These are phyloP conservation scores for Tirmania nivea DNA, from an alignment of 495 filamentous ascomycete species.

Conservation along the genomic window DNA sequence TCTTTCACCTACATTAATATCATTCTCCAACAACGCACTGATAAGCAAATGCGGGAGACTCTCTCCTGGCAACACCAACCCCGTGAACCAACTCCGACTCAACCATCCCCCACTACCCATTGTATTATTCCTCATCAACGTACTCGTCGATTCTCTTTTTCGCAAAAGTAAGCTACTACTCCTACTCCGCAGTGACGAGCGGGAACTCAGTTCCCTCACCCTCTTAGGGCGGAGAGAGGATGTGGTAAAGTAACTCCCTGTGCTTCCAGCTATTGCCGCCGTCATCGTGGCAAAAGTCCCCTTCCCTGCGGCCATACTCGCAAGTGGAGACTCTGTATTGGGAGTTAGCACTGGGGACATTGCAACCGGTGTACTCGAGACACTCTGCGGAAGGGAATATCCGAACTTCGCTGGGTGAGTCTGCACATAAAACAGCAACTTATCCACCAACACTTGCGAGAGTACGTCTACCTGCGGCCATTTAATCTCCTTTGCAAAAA, in stretches of 20 bases:
- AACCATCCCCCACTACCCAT: conserved; percentile 44
- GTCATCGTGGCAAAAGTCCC: conserved; percentile 19
- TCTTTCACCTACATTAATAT: conserved; percentile 36
- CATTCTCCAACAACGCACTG: conserved; percentile 55
- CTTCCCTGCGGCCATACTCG: conserved; percentile 20
- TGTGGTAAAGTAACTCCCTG: background rate
- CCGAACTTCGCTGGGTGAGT: conserved; percentile 11
- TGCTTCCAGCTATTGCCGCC: conserved; percentile 1
- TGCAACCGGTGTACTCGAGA: conserved; percentile 22
- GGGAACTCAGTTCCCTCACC: conserved; percentile 22
- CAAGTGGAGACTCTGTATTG: conserved; percentile 14
- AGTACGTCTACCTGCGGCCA: conserved; percentile 28
- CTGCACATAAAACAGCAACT: background rate
- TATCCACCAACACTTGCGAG: background rate
- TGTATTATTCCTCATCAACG: conserved; percentile 24
- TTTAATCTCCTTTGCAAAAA: conserved; percentile 34
- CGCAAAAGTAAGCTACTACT: conserved; percentile 17
- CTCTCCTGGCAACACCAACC: conserved; percentile 59
- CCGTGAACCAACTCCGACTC: conserved; percentile 55
- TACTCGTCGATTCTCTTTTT: conserved; percentile 16
- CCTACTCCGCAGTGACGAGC: conserved; percentile 13
- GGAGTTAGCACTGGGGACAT: conserved; percentile 22
- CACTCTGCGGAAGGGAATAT: conserved; percentile 9
- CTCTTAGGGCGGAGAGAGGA: conserved; percentile 3
- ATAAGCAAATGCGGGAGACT: conserved; percentile 54